A percentile compares a stretch with the other conserved stretches of the same genome.
phyloP scores from a whole-genome alignment of 768 basidiomycete species.

The Kwoniella heveanensis region DNA sequence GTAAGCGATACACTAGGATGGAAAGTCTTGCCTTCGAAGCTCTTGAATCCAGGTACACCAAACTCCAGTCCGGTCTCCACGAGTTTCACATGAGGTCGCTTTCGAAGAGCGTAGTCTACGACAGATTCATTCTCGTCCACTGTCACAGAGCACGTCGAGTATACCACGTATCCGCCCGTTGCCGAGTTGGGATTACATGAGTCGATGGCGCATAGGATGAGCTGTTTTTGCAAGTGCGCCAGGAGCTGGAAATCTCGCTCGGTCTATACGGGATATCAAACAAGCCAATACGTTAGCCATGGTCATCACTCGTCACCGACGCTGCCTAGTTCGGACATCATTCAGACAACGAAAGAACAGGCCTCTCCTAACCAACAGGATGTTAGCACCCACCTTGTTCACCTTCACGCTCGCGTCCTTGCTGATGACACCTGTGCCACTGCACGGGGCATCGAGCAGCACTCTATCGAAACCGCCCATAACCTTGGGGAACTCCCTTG shows the following conservation, averaged over 20 bases:
- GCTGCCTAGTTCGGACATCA: too few relatives aligned
- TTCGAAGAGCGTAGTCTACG: constrained; percentile 93
- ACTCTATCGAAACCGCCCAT: constrained; percentile 99
- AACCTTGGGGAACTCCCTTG: constrained; percentile 95
- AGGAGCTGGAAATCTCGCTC: constrained; percentile 93
- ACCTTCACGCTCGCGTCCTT: constrained; percentile 97
- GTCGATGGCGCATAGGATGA: constrained; percentile 97
- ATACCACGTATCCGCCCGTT: constrained; percentile 91
- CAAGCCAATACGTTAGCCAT: not conserved
- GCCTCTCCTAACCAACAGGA: too few relatives aligned
- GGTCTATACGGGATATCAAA: constrained; percentile 61
- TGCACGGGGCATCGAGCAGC: constrained; percentile 93
- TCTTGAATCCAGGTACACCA: constrained; percentile 86
- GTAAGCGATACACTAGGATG: constrained; percentile 76
- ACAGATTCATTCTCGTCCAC: constrained; percentile 99
- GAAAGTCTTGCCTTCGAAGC: constrained; percentile 88
- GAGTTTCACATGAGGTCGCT: constrained; percentile 87
- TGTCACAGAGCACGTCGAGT: constrained; percentile 97
- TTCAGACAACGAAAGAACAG: too few relatives aligned
- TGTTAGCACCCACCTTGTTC: constrained; percentile 73
- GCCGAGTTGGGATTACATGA: constrained; percentile 85
- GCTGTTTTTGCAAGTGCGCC: constrained; percentile 96
- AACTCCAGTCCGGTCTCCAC: constrained; percentile 92
- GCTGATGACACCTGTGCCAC: constrained; percentile 96
- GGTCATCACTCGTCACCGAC: too few relatives aligned